Conservation (phyloP, 441 rosid genomes). For the Populus hybrid region DNA sequence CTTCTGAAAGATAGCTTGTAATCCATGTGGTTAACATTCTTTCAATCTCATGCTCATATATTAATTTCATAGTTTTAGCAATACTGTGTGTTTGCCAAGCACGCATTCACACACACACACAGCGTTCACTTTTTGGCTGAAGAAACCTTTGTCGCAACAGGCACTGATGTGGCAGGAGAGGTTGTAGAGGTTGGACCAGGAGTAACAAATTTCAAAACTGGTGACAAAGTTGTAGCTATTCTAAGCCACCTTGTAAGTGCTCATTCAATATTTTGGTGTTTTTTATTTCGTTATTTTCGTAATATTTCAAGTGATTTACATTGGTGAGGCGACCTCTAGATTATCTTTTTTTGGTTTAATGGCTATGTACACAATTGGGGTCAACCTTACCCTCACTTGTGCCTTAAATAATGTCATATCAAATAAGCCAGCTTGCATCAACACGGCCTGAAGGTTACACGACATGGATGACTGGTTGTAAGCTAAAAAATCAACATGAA, state of each 20-base stretch:
- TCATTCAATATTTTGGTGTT: neutral
- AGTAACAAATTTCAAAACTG: slow-evolving; percentile 54
- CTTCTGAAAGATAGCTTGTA: neutral
- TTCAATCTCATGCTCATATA: too few relatives aligned
- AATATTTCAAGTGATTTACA: neutral
- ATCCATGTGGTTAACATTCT: too few relatives aligned
- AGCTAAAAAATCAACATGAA: too few relatives aligned
- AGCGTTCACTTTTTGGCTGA: neutral
- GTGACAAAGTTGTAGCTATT: slow-evolving; percentile 75
- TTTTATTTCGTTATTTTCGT: neutral
- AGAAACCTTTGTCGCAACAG: slow-evolving; percentile 32
- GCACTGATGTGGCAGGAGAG: slow-evolving; percentile 75
- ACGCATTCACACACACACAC: neutral
- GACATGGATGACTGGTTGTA: too few relatives aligned
- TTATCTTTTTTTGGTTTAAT: neutral
- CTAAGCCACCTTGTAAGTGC: slow-evolving; percentile 29
- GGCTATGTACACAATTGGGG: too few relatives aligned
- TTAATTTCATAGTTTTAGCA: neutral
- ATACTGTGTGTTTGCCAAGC: neutral
- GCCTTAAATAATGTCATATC: too few relatives aligned
- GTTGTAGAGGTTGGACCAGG: slow-evolving; percentile 57
- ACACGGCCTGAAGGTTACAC: too few relatives aligned
- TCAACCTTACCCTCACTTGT: too few relatives aligned
- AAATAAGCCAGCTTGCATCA: too few relatives aligned
- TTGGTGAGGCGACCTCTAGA: neutral